Evolutionary conservation across 176 grass and related monocot species (phyloP), one percentile per base, ranked within the genome.

Genomic region (Panicum miliaceum): DNA sequence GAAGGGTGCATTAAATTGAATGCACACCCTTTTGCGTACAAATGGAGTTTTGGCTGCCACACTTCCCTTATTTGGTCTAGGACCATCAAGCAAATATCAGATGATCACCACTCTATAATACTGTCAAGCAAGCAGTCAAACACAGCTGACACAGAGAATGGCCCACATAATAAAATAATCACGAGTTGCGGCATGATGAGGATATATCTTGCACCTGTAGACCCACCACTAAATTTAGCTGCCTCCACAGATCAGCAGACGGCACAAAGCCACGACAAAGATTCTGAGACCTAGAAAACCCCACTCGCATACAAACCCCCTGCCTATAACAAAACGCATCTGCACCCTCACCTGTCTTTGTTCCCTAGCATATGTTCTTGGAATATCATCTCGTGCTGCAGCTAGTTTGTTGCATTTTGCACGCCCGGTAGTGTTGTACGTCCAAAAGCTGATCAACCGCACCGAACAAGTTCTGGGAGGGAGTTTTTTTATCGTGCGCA

Each of bases 361-460:
- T 79, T 37, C 8, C 25, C 8, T 71, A 71, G 84, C 40, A 79
- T 62, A 29, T 70, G 65, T 9, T 20, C 41, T 79, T 12, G 4
- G 75, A 79, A 85, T 79, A 71, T 83, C 63, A 23, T 66, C 61
- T 18, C 12, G 26, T 50, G 61, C 61, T 10, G 46, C 61, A 12
- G 10, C 60, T 32, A 50, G 11, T 36, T 46, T 19, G 50, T 16
- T 52, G 50, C 50, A 52, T 52, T 18, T 51, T 52, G 50, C 50
- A 52, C 50, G 50, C 50, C 52, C 16, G 19, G 18, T 54, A 20
- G 52, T 54, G 52, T 6, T 54, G 18, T 6, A 51, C 48, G 48
- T 54, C 52, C 1, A 54, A 54, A 54, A 20, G 18, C 52, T 7
- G 1, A 32, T 32, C 52, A 54, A 54, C 52, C 52, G 18, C 52